These are phyloP conservation scores for Neonectria ditissima DNA, from an alignment of 2,329 filamentous ascomycete genomes.

Conservation along the genomic window DNA sequence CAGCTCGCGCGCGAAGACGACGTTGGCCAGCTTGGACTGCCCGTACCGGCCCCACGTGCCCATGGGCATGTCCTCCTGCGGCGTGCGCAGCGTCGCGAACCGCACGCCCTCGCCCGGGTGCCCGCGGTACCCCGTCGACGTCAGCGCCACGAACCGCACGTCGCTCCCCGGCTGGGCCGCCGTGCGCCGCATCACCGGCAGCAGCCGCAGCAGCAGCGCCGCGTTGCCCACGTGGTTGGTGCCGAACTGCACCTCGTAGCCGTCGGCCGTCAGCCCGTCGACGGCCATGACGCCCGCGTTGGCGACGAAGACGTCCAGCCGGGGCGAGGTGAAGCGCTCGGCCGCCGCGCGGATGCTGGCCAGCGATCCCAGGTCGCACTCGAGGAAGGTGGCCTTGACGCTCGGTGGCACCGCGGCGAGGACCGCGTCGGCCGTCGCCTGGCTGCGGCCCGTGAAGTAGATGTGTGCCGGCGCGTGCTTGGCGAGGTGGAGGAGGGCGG, in stretches of 20 bases:
- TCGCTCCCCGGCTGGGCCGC: conserved; percentile 27
- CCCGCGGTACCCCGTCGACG: conserved; percentile 43
- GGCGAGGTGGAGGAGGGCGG: conserved; percentile 44
- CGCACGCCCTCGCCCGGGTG: conserved; percentile 46
- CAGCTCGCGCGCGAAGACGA: conserved; percentile 59
- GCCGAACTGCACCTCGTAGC: conserved; percentile 52
- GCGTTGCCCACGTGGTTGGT: conserved; percentile 51
- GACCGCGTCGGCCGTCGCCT: conserved; percentile 57
- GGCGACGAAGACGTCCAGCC: conserved; percentile 56
- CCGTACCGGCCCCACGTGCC: conserved; percentile 61
- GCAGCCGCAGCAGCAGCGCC: conserved; percentile 50
- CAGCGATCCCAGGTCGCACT: conserved; percentile 63
- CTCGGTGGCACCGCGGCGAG: conserved; percentile 50
- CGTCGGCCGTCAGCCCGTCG: conserved; percentile 46
- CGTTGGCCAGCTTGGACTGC: conserved; percentile 63
- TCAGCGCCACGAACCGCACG: conserved; percentile 43
- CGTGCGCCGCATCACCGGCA: conserved; percentile 41
- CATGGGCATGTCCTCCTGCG: conserved; percentile 40
- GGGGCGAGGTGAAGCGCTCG: conserved; percentile 52
- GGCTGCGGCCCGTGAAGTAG: conserved; percentile 65
- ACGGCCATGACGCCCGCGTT: conserved; percentile 53
- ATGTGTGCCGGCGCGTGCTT: conserved; percentile 63
- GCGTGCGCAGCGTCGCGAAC: conserved; percentile 45
- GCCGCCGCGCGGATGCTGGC: conserved; percentile 59
- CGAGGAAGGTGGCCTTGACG: conserved; percentile 48